Base-by-base conservation (phyloP, 2,329 filamentous ascomycete genomes). In the Epichloe festucae region DNA sequence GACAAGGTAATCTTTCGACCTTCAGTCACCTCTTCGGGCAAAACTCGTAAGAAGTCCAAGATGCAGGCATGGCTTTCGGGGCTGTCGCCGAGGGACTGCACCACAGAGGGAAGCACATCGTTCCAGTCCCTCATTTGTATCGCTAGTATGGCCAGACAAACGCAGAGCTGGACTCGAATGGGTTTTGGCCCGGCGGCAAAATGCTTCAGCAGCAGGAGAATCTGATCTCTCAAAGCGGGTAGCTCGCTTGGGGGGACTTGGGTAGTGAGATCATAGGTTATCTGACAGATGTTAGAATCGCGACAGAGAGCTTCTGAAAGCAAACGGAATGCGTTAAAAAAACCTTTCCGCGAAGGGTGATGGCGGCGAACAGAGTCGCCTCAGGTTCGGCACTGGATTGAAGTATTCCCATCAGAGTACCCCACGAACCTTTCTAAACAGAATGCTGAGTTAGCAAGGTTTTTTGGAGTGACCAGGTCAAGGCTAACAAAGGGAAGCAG, bases 1-100 rank as follows among this genome's bases (percentile, higher is more conserved):
- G 89, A 90, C 73, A 98, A 79, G 78, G 89, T 95, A 78, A 98
- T 96, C 76, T 97, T 98, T 73, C 93, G 89, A 73, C 93, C 93
- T 78, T 98, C 91, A 61, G 88, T 97, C 65, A 98, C 93, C 78
- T 98, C 93, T 76, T 98, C 93, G 52, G 93, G 93, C 58, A 98
- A 82, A 62, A 98, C 90, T 69, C 89, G 89, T 58, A 98, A 77
- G 69, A 98, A 98, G 69, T 98, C 93, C 64, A 98, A 77, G 62
- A 97, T 86, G 67, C 87, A 93, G 58, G 89, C 82, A 62, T 93
- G 82, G 66, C 85, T 89, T 63, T 84, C 81, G 54, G 85, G 80
- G 63, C 86, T 85, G 65, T 79, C 81, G 58, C 86, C 85, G 52
- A 97, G 79, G 43, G 87, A 79, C 52, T 82, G 78, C 50, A 95